Evolutionary conservation across 2,329 filamentous ascomycete genomes (phyloP), one percentile per base, ranked within the genome.

Genomic region (Fusarium siculi): DNA sequence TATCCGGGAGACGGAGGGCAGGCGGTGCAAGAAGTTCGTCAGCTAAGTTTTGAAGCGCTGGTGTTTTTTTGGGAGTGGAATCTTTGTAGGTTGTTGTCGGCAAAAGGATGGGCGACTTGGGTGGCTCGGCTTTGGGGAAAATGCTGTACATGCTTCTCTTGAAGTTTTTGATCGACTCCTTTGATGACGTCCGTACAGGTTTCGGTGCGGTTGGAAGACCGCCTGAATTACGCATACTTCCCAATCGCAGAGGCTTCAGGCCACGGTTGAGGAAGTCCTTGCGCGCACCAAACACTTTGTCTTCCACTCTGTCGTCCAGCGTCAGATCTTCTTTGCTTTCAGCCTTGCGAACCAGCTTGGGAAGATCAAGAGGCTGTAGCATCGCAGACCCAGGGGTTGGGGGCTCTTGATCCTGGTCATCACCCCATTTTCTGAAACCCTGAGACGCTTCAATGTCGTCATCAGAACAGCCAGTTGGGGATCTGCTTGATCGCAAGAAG

Each of bases 401-500:
- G 43, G 54, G 66, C 52, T 66, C 76, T 64, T 42, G 68, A 65
- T 56, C 67, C 46, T 63, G 66, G 54, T 28, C 72, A 50, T 59
- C 63, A n/a, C 28, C 57, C 63, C 62, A 70, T 71, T 57, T 71
- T 68, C 68, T 76, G 67, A 64, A 70, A n/a, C 49, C 47, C 37
- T 54, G 66, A 34, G 46, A 42, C 28, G 54, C 58, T 52, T 52
- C 64, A 30, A 59, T 71, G 25, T 66, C 57, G 28, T 66, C 64
- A 81, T 85, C 83, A 54, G 84, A 83, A 74, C 84, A 82, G 62
- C 81, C 86, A 56, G 90, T 89, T 32, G 88, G 88, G 18, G 87
- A 84, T 19, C 87, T 88, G 72, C 89, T 91, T 7, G 90, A 90
- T 72, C 91, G 88, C 55, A 93, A 84, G 74, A 93, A 91, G 14